Base-by-base conservation (phyloP, 148 eudicot genomes). In the Selenicereus undatus region DNA sequence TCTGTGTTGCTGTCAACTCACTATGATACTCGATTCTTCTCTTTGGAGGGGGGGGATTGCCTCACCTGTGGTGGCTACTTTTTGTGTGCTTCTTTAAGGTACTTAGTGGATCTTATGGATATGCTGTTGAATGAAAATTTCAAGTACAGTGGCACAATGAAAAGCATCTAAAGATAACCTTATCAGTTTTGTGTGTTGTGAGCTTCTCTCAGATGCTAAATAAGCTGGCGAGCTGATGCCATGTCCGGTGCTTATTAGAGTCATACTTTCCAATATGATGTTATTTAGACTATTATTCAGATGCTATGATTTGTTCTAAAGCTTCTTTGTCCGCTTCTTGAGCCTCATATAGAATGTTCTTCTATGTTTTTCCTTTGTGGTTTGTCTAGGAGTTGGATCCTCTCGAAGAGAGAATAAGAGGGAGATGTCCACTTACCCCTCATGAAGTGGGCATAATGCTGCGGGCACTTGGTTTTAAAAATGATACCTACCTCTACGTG, bases 341-440 rank as follows among this genome's bases (percentile, higher is more conserved):
- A 10, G 42, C 48, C 48, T 73, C 50, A 42, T 52, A 16, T 43
- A 58, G 14, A 66, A 66, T 27, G 4, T 51, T 71, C 30, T 71
- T 22, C 4, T 45, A 36, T 30, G 62, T 30, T 50, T 80, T 30
- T 58, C n/a, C 60, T 16, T 12, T 48, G 54, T 79, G 30, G 52
- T 51, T 83, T 76, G 35, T 86, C 20, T 83, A 96, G 99, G 98
- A 93, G 36, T 82, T 90, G 82, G 90, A 90, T 84, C 95, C 99
- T 20, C 90, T 88, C 35, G 97, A 89, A 83, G 98, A 94, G 86
- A 89, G 97, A 80, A 81, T 81, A 80, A 90, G 94, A 43, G 99
- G 99, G 48, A 96, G 91, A 81, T 96, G 99, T 86, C 99, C 99
- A 60, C 92, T 96, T 78, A 96, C 98, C 45, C 99, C 98, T 71